A percentile compares a stretch with the other conserved stretches of the same genome.
These are phyloP conservation scores for Pelargonium cotyledonis DNA, from an alignment of 441 rosid species.

Conservation along the genomic window DNA sequence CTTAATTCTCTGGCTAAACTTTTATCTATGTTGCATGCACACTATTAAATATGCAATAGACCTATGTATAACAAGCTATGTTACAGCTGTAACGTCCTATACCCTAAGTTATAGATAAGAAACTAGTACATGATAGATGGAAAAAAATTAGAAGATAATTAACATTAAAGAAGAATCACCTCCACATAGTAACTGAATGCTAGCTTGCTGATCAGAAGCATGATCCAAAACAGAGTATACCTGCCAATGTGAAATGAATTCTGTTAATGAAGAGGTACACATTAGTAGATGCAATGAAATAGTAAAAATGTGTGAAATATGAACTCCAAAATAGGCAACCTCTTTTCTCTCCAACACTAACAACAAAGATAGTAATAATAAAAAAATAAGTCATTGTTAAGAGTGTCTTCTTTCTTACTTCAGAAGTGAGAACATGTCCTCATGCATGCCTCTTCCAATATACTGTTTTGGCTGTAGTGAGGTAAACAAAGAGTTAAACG, in stretches of 20 bases:
- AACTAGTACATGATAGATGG: not conserved
- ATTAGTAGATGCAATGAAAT: not conserved
- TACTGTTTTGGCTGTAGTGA: conserved; percentile 72
- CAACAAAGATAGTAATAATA: not conserved
- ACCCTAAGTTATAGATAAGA: no score
- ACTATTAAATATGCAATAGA: no score
- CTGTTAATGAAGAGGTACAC: conserved; percentile 12
- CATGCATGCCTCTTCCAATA: conserved; percentile 98
- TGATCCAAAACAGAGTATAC: conserved; percentile 92
- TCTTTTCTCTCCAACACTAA: not conserved
- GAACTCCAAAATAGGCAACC: no score
- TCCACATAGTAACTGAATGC: conserved; percentile 97
- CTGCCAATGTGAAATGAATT: conserved; percentile 35
- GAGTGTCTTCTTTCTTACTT: conserved; percentile 49
- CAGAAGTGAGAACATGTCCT: conserved; percentile 70
- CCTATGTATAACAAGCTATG: no score
- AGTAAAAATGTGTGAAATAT: not conserved
- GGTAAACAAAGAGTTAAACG: not conserved
- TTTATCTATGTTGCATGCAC: no score
- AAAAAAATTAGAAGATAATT: conserved; percentile 2
- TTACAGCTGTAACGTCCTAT: no score
- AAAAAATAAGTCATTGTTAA: not conserved
- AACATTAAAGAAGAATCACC: conserved; percentile 37
- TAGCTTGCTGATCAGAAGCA: conserved; percentile 80
- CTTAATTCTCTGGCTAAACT: no score